phyloP scores from a whole-genome alignment of 73 alveolate genomes.

The Effrenium voratum region DNA sequence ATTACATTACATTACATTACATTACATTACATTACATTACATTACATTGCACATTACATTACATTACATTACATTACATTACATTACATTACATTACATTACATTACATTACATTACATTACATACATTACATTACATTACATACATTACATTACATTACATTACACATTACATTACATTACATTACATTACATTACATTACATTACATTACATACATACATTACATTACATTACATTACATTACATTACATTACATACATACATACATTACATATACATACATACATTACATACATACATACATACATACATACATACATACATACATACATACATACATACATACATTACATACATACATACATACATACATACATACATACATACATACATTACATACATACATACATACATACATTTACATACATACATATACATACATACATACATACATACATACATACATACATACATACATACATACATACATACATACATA shows the following conservation, averaged over 20 bases:
- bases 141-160: too few relatives aligned
- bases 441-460: neutral
- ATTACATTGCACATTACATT: too few relatives aligned
- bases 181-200: too few relatives aligned
- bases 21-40: too few relatives aligned
- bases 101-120: too few relatives aligned
- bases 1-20: too few relatives aligned
- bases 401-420: neutral
- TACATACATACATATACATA: neutral
- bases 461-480: neutral
- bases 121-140: too few relatives aligned
- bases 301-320: neutral
- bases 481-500: neutral
- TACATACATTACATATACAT: neutral
- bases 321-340: neutral
- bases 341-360: neutral
- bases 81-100: too few relatives aligned
- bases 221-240: neutral
- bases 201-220: neutral
- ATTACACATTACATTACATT: too few relatives aligned
- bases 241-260: neutral
- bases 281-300: neutral
- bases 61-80: too few relatives aligned
- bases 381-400: too few relatives aligned
- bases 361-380: neutral